These are phyloP conservation scores for Wickerhamomyces alni DNA, from an alignment of 805 yeast species.

Conservation along the genomic window DNA sequence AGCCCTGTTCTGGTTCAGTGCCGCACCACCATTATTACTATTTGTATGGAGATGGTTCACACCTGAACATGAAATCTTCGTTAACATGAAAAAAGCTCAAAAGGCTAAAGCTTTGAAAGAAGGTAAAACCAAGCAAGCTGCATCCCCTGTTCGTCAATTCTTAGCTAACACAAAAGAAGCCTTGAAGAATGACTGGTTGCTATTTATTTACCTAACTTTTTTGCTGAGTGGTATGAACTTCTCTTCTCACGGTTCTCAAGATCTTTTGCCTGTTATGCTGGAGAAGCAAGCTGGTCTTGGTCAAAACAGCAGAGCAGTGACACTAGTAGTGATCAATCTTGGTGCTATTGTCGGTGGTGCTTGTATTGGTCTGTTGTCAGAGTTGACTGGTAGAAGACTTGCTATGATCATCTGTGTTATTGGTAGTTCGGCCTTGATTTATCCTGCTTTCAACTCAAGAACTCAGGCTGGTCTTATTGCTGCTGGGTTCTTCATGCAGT, in stretches of 20 bases:
- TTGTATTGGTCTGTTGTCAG: slow-evolving; percentile 49
- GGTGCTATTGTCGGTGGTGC: slow-evolving; percentile 69
- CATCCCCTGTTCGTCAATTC: slow-evolving; percentile 18
- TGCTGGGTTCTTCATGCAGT: slow-evolving; percentile 61
- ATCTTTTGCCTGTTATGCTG: slow-evolving; percentile 61
- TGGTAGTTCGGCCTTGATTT: slow-evolving; percentile 53
- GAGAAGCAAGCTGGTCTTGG: slow-evolving; percentile 43
- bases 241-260: slow-evolving; percentile 72
- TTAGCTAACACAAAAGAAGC: slow-evolving; percentile 28
- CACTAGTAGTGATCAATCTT: slow-evolving; percentile 55
- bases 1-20: slow-evolving; percentile 66
- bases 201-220: slow-evolving; percentile 49
- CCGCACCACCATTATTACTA: slow-evolving; percentile 59
- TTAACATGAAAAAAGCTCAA: slow-evolving; percentile 24
- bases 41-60: slow-evolving; percentile 49
- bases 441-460: slow-evolving; percentile 46
- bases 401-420: slow-evolving; percentile 45
- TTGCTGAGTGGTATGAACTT: slow-evolving; percentile 68
- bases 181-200: slow-evolving; percentile 51
- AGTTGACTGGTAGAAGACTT: slow-evolving; percentile 55
- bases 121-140: slow-evolving; percentile 15
- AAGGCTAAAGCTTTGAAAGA: slow-evolving; percentile 23
- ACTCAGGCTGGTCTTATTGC: slow-evolving; percentile 39
- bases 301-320: slow-evolving; percentile 46
- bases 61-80: slow-evolving; percentile 56